Percentiles rank a stretch among this genome's conserved stretches.
These are phyloP conservation scores for Acanthamoeba rhysodes DNA, from an alignment of 208 protist genomes.

Conservation along the genomic window DNA sequence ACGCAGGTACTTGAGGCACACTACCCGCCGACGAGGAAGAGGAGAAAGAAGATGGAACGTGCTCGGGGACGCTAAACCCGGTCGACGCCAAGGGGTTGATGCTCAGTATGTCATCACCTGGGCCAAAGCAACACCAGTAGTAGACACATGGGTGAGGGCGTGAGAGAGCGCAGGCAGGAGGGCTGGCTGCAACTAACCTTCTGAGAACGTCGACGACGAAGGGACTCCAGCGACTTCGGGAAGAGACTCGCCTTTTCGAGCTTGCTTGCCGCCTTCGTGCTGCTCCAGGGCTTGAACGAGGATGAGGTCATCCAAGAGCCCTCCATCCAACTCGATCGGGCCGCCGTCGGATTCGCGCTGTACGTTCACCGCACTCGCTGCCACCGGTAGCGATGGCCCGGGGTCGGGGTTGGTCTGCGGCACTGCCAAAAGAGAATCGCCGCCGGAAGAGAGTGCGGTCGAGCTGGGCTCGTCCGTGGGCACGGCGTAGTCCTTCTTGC, in stretches of 20 bases:
- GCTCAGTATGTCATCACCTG: background rate
- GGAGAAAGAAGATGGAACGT: background rate
- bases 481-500: background rate
- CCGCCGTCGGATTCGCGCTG: background rate
- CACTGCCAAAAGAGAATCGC: background rate
- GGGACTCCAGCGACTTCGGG: too few relatives aligned
- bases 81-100: background rate
- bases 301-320: background rate
- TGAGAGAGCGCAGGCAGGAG: too few relatives aligned
- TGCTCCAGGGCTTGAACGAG: constrained; percentile 2
- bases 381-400: background rate
- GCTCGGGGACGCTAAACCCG: background rate
- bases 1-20: background rate
- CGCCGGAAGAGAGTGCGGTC: background rate
- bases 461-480: background rate
- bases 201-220: too few relatives aligned
- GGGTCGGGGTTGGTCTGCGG: constrained; percentile 4
- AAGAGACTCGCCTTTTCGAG: background rate
- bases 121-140: too few relatives aligned
- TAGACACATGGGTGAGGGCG: too few relatives aligned
- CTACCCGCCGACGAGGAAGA: background rate
- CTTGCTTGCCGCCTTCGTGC: background rate
- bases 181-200: too few relatives aligned
- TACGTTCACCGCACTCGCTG: background rate
- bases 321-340: too few relatives aligned